Conservation (phyloP, 345 rosid genomes). For the Eucalyptus marginata region DNA sequence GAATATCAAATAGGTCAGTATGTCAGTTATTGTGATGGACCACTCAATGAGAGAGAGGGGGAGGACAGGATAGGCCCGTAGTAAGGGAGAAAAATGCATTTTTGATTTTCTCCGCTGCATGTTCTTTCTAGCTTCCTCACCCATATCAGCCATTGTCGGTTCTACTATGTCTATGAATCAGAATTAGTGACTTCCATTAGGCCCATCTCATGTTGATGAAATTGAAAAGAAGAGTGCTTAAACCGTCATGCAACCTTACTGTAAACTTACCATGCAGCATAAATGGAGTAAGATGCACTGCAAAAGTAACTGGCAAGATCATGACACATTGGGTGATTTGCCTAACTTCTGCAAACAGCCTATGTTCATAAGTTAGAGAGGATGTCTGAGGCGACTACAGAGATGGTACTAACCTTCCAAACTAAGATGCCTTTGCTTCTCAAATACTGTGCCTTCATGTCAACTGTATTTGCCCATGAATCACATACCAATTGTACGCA, state of each 20-base stretch:
- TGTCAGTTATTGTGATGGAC: background rate
- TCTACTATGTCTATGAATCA: background rate
- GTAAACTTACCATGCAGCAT: background rate
- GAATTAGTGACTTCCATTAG: background rate
- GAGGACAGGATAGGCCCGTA: background rate
- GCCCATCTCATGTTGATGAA: background rate
- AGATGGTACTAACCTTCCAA: conserved; percentile 52
- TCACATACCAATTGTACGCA: conserved; percentile 58
- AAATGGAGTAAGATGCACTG: background rate
- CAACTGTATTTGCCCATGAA: conserved; percentile 81
- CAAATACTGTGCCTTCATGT: conserved; percentile 89
- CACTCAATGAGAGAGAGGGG: background rate
- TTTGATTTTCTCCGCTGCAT: background rate
- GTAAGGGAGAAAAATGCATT: background rate
- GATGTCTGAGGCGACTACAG: background rate
- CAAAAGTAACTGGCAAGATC: background rate
- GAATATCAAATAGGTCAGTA: background rate
- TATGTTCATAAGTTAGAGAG: background rate
- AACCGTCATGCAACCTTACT: background rate
- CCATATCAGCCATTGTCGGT: background rate
- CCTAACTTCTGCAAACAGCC: background rate
- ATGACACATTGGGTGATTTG: background rate
- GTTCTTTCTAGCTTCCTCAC: background rate
- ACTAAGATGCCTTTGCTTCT: conserved; percentile 89
- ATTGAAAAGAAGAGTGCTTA: background rate